These are phyloP conservation scores for Acidomyces sp. DNA, from an alignment of 495 filamentous ascomycete species.

Conservation along the genomic window DNA sequence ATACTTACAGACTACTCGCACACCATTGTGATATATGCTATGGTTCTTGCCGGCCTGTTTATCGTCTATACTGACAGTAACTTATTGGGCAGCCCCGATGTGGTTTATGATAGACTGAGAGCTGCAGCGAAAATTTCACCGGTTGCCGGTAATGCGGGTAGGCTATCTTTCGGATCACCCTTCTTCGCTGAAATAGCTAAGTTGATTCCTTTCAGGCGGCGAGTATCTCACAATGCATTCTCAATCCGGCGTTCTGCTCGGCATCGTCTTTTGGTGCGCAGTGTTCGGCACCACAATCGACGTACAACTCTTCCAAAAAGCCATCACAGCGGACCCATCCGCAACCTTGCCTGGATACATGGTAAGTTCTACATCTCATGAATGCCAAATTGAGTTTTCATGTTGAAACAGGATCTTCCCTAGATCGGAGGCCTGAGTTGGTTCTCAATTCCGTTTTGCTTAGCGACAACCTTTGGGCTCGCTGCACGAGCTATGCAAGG, in stretches of 20 bases:
- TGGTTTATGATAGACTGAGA: slow-evolving; percentile 23
- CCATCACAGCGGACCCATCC: slow-evolving; percentile 4
- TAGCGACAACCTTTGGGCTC: slow-evolving; percentile 21
- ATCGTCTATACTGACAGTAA: slow-evolving; percentile 19
- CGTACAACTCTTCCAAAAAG: slow-evolving; percentile 9
- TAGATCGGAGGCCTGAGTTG: slow-evolving; percentile 13
- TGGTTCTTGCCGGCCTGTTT: slow-evolving; percentile 23
- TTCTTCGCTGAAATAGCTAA: no score
- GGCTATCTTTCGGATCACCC: no score
- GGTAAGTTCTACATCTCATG: no score
- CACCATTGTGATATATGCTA: slow-evolving; percentile 23
- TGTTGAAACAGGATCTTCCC: no score
- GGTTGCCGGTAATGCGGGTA: slow-evolving; percentile 23
- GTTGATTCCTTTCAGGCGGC: no score
- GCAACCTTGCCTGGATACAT: slow-evolving; percentile 2
- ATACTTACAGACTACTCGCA: slow-evolving; percentile 26
- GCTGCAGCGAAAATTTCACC: slow-evolving; percentile 19
- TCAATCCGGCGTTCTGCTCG: background rate
- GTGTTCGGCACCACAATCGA: slow-evolving; percentile 3
- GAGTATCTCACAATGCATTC: slow-evolving; percentile 5
- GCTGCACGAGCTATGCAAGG: slow-evolving; percentile 20
- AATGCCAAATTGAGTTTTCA: no score
- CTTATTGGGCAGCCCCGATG: slow-evolving; percentile 22
- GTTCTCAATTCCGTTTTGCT: slow-evolving; percentile 22
- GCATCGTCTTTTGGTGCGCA: slow-evolving; percentile 4